Evolutionary conservation across 441 rosid species (phyloP), one percentile per base, ranked within the genome.

Genomic region (Sinapis alba): DNA sequence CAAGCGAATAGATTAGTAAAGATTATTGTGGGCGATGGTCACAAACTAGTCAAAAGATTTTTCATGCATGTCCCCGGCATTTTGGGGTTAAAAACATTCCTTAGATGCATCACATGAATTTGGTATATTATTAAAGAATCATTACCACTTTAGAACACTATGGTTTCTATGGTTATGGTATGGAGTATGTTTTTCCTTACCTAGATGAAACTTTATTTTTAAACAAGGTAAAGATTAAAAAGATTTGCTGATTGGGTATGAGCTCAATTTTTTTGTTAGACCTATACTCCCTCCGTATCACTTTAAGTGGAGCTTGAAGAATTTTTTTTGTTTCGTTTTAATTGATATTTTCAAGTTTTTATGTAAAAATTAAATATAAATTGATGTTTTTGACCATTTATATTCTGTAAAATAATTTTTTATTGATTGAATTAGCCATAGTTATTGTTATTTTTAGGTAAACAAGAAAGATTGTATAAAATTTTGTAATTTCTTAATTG

Each of bases 21-120:
- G 58, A 72, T 66, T 60, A 66, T 77, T 66, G 65, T 72, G 77
- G 77, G 69, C 77, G 62, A 77, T 77, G 59, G 68, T 71, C 77
- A 72, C 80, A 72, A 67, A 60, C 59, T 50, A 30, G 73, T 77
- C 77, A 72, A 77, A 51, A 66, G 69, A 10, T 51, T 72, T 72
- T 65, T 72, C 73, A 66, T 67, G 73, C 64, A 77, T 72, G 68
- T 66, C 73, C 64, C 77, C 77, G 77, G 64, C 56, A 72, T 71
- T 77, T 66, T 72, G 64, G 77, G 77, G 77, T 77, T 77, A 60
- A 72, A 76, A 77, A 77, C 80, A 77, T 77, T 77, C 77, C 77
- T 77, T 72, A 60, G 58, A 47, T 51, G 58, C 69, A 72, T 27
- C 69, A 77, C 58, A 77, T 60, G 63, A 66, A 72, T 77, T 72